Base-by-base conservation (phyloP, 352 stramenopile species). In the Phytophthora pisi region DNA sequence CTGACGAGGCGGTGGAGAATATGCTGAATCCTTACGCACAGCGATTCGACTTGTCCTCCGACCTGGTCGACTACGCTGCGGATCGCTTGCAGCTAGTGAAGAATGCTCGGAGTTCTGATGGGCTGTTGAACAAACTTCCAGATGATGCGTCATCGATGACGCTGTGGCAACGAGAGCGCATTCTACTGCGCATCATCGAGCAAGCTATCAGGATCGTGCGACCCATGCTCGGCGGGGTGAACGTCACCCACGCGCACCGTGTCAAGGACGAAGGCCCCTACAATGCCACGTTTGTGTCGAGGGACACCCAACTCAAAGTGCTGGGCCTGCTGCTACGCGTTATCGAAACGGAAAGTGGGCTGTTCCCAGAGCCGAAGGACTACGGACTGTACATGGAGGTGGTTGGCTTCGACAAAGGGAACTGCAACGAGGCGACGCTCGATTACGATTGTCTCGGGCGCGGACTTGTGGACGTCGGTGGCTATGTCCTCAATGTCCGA, bases 371-470 rank as follows among this genome's bases (percentile, higher is more conserved):
- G 7, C 79, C 82, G 0, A 53, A 62, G 4, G 63, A 86, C 47
- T 93, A 90, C 49, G 58, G 68, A 13, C 64, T 77, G 52, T 91
- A 78, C 66, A 56, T 93, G 43, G 24, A 81, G 24, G 72, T 84
- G 40, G 31, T 66, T 1, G 75, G 81, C 6, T 80, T 68, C 15
- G 45, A 66, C 1, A 52, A 63, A 23, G 84, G 88, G 43, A 78
- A 90, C 70, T 92, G 84, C 56, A 38, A 50, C 2, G 63, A 58
- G 24, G 69, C 79, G 3, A 89, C 59, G 15, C 68, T 87, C 23
- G 74, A 88, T 61, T 90, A 82, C 57, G 66, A 68, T 46, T 92
- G 84, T 61, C 77, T 90, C 2, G 84, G 72, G 2, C 77, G 84
- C 2, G 70, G 64, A 1, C 59, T 88, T 34, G 82, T 85, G 45